phyloP scores from a whole-genome alignment of 306 rosid genomes.

The Medicago ruthenica region DNA sequence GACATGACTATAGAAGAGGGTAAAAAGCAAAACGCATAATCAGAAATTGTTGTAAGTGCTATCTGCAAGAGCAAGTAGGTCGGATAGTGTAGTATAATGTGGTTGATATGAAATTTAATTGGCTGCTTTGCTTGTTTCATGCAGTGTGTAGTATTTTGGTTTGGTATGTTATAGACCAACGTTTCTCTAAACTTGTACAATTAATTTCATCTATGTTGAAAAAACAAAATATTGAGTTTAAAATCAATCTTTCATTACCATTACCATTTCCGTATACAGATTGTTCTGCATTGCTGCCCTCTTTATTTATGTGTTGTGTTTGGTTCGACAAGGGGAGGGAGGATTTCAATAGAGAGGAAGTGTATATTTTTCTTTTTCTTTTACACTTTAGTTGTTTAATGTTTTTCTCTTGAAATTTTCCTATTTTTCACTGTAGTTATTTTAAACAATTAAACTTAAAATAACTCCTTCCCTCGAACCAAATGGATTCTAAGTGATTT shows the following conservation, averaged over 20 bases:
- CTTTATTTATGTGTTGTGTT: background rate
- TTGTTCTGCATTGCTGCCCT: background rate
- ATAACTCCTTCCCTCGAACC: too few species aligned
- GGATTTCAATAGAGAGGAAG: background rate
- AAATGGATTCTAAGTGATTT: too few species aligned
- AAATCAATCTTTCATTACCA: background rate
- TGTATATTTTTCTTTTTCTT: background rate
- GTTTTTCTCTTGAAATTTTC: too few species aligned
- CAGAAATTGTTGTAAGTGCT: constrained; percentile 36
- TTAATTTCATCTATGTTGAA: constrained; percentile 18
- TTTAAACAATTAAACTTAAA: too few species aligned
- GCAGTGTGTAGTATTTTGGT: constrained; percentile 21
- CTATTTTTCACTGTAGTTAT: too few species aligned
- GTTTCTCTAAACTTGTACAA: constrained; percentile 32
- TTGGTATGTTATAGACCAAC: constrained; percentile 24
- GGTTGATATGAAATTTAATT: constrained; percentile 25
- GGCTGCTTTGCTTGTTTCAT: constrained; percentile 40
- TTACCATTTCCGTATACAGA: background rate
- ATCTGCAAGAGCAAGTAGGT: constrained; percentile 36
- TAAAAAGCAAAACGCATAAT: constrained; percentile 35
- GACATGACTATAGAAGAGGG: constrained; percentile 54
- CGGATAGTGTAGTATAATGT: constrained; percentile 36
- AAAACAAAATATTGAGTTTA: constrained; percentile 16
- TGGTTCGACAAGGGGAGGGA: background rate
- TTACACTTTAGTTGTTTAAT: too few species aligned